Conservation (phyloP, 805 yeast genomes). For the Hanseniaspora taiwanica region DNA sequence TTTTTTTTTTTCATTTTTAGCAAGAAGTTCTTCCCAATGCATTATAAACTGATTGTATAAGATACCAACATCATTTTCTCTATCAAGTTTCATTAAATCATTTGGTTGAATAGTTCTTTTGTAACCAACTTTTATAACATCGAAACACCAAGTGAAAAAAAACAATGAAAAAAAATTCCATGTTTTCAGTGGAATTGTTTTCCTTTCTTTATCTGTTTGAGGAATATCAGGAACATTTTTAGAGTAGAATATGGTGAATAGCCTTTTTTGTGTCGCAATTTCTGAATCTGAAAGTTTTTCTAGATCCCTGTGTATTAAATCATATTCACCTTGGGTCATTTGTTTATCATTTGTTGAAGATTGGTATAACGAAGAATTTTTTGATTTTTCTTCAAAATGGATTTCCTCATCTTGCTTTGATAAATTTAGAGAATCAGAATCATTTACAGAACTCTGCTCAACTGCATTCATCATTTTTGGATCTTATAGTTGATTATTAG, state of each 20-base stretch:
- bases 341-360: no score
- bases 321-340: conserved; percentile 1
- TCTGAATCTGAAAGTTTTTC: conserved; percentile 25
- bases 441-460: no score
- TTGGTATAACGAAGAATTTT: no score
- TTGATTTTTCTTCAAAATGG: no score
- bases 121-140: conserved; percentile 46
- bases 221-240: conserved; percentile 40
- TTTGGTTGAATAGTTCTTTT: conserved; percentile 44
- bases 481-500: no score
- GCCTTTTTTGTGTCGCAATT: conserved; percentile 30
- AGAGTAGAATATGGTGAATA: conserved; percentile 37
- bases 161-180: conserved; percentile 1
- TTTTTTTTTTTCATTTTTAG: conserved; percentile 17
- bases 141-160: conserved; percentile 48
- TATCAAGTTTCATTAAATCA: conserved; percentile 35
- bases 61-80: conserved; percentile 23
- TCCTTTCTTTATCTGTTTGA: conserved; percentile 33
- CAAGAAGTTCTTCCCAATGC: conserved; percentile 11
- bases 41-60: conserved; percentile 22
- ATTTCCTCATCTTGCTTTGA: no score
- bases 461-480: no score
- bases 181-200: conserved; percentile 31
- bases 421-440: no score
- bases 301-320: conserved; percentile 19